Percentiles rank a stretch among this genome's conserved stretches.
Evolutionary conservation across 1,139 yeast species (phyloP).

Genomic region (Suhomyces panamericanus): DNA sequence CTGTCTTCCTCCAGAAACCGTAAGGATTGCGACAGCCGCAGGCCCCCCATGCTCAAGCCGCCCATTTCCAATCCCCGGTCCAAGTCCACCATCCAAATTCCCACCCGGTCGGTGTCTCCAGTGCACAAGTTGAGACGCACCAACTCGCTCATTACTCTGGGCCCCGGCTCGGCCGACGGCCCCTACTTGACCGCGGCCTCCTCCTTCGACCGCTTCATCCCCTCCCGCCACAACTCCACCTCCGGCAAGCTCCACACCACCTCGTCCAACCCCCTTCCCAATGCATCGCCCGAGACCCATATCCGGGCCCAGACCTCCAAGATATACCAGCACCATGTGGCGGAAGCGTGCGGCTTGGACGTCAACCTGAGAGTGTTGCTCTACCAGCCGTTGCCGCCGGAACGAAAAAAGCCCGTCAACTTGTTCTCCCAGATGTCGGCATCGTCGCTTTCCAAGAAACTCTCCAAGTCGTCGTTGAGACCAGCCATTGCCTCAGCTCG

Average conservation of each 20-base stretch:
- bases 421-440: constrained; percentile 32
- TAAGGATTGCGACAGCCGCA: constrained; percentile 2
- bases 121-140: constrained; percentile 35
- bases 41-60: constrained; percentile 21
- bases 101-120: constrained; percentile 18
- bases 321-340: constrained; percentile 81
- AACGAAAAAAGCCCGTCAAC: constrained; percentile 57
- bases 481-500: constrained; percentile 56
- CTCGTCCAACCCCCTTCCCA: constrained; percentile 39
- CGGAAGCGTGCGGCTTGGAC: constrained; percentile 91
- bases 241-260: constrained; percentile 38
- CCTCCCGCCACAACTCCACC: constrained; percentile 45
- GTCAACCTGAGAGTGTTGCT: constrained; percentile 82
- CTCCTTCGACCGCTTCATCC: constrained; percentile 45
- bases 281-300: constrained; percentile 54
- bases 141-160: constrained; percentile 33
- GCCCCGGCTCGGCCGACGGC: constrained; percentile 25
- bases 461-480: constrained; percentile 23
- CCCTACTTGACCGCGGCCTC: constrained; percentile 26
- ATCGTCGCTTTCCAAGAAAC: constrained; percentile 18
- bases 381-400: constrained; percentile 87
- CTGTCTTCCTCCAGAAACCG: background rate
- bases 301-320: constrained; percentile 69
- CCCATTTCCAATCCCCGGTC: constrained; percentile 22
- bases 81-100: constrained; percentile 20